Base-by-base conservation (phyloP, 805 yeast species). In the Candida railenensis region DNA sequence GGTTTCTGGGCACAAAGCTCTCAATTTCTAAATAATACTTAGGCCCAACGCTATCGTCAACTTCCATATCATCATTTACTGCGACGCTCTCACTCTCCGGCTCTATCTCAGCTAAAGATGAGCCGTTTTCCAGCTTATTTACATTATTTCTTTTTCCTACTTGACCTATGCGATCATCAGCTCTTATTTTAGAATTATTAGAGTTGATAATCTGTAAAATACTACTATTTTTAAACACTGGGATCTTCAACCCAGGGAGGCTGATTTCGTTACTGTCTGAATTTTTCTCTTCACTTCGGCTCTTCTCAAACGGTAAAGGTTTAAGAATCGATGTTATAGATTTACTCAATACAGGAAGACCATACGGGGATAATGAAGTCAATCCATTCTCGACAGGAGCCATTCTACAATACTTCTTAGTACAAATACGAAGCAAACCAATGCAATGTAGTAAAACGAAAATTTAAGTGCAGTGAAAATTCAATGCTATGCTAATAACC, bases 1-100 rank as follows among this genome's bases (percentile, higher is more conserved):
- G 55, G 37, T 62, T 69, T 1, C 47, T 43, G 0, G 77, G 76
- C 3, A 44, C 47, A 32, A 75, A 63, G 3, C 43, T 40, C 3
- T 56, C 56, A 12, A 74, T 56, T 1, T 59, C 65, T 4, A 62
- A 56, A 44, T 50, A 66, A 14, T 55, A 40, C 3, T 38, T 37
- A 12, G 52, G 54, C 38, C 50, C 57, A 20, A 43, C 37, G 9
- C 61, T 62, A 12, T 22, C 37, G 8, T 22, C 48, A 2, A 19
- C 18, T 16, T 39, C 40, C 32, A 43, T 15, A 20, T 34, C 39
- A 9, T 19, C 34, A 9, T 32, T 25, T 25, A 7, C 30, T 25
- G 30, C 16, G 36, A 5, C 16, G 16, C 14, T n/a, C 16, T 33
- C 36, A 33, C 16, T 33, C 15, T 33, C 5, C 16, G 4, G n/a